Evolutionary conservation across 2,329 filamentous ascomycete species (phyloP), one percentile per base, ranked within the genome.

Genomic region (Fusarium phyllophilum): DNA sequence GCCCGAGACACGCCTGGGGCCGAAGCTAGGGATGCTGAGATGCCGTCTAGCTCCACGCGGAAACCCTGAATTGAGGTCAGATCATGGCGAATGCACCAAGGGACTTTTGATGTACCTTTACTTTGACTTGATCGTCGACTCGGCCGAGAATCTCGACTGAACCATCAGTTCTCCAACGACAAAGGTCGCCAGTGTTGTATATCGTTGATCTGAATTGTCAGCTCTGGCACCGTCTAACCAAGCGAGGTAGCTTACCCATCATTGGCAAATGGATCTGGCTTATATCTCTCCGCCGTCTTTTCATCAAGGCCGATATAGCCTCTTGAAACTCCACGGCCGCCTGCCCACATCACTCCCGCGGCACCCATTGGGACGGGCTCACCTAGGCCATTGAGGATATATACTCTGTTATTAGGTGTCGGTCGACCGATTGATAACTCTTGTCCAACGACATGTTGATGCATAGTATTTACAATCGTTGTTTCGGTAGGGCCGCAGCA

Each of bases 121-220:
- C 85, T 79, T 91, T 91, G 67, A 91, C 86, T 76, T 91, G 89
- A 68, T 90, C 89, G 73, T 91, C 89, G n/a, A 83, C 83, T 41
- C 89, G 85, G 8, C 89, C 89, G 39, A 89, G 84, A 29, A 87
- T 88, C 48, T 89, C 84, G 42, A 91, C 82, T 33, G 83, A 84
- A 17, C 89, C 89, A 73, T 89, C 85, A 5, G 82, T 77, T 42
- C 83, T 82, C 88, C 89, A 90, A 18, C 83, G 82, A 24, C 86
- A 88, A 29, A 91, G 83, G 72, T 91, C 89, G 12, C 89, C 89
- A 4, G 89, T 91, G 74, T 89, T 88, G 80, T 89, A 91, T 86
- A 90, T 90, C 12, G 9, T 44, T 18, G 66, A 69, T 51, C 66
- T 69, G 48, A 22, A 33, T 5, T 31, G 64, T 74, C 17, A 74